Base-by-base conservation (phyloP, 805 yeast species). In the Starmerella etchellsii region DNA sequence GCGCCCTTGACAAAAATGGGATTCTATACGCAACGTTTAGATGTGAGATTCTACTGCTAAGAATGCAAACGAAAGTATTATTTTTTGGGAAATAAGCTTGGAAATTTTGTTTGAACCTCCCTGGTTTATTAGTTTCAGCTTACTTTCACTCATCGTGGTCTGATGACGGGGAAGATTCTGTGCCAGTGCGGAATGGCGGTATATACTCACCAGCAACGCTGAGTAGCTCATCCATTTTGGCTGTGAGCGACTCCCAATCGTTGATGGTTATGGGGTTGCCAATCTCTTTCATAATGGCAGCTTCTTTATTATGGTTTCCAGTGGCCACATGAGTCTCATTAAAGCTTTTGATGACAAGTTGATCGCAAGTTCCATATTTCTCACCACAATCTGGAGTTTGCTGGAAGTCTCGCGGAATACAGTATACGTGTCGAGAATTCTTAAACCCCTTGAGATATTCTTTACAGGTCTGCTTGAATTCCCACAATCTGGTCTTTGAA, bases 401-500 rank as follows among this genome's bases (percentile, higher is more conserved):
- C 11, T 16, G 27, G 15, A 25, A 11, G 9, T 39, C 41, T 2
- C 15, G 21, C 15, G 50, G 50, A 38, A 30, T 36, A 32, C 50
- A 47, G 38, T 31, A 40, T 8, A 44, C 42, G 8, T 40, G 43
- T 3, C 30, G 8, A 1, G 18, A 15, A 9, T 31, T 25, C 10
- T 24, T 13, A 34, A 30, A 39, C 23, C 13, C 20, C n/a, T 15
- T 9, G 8, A 44, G 24, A 33, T 35, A 41, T 22, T 41, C 26
- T 16, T 16, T 34, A 32, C 50, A 47, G 22, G 32, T 27, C 23
- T 36, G 29, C 18, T 28, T 34, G 33, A 44, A 41, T 28, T 40
- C 46, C 55, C 55, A 52, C 19, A 49, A 19, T 14, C 42, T 32
- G 11, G 37, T 19, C n/a, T 32, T 26, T 34, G 20, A 14, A 23